Conservation (phyloP, 805 yeast species). For the Myxozyma geophila region DNA sequence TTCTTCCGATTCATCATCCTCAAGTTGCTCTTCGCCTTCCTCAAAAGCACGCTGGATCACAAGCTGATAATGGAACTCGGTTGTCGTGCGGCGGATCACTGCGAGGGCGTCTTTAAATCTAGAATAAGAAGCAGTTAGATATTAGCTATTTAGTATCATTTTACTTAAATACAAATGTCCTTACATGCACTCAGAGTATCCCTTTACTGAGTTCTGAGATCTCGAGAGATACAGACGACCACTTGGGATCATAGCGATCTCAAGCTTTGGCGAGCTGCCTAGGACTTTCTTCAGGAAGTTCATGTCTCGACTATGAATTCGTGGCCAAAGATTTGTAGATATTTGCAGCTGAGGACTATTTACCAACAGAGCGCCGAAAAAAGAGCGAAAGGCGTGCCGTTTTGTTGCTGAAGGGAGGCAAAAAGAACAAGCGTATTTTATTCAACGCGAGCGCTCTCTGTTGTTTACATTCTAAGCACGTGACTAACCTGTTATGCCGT, state of each 20-base stretch:
- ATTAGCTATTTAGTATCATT: background rate
- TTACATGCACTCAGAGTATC: slow-evolving; percentile 66
- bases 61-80: slow-evolving; percentile 69
- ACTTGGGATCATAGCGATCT: slow-evolving; percentile 61
- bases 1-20: slow-evolving; percentile 54
- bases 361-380: too few species aligned
- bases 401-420: background rate
- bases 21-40: slow-evolving; percentile 64
- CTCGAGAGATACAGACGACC: slow-evolving; percentile 80
- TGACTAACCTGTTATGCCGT: background rate
- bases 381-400: too few species aligned
- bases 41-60: slow-evolving; percentile 69
- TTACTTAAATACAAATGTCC: slow-evolving; percentile 12
- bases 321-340: too few species aligned
- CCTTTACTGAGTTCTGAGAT: slow-evolving; percentile 80
- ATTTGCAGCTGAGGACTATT: too few species aligned
- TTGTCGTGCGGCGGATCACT: slow-evolving; percentile 67
- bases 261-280: slow-evolving; percentile 24
- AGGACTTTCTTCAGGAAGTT: slow-evolving; percentile 63
- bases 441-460: background rate
- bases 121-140: slow-evolving; percentile 45
- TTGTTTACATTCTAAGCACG: slow-evolving; percentile 10
- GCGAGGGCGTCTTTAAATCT: slow-evolving; percentile 80
- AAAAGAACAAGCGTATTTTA: background rate
- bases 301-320: slow-evolving; percentile 49